Conservation (phyloP, 2,329 filamentous ascomycete species). For the Monilinia vaccinii-corymbosi region DNA sequence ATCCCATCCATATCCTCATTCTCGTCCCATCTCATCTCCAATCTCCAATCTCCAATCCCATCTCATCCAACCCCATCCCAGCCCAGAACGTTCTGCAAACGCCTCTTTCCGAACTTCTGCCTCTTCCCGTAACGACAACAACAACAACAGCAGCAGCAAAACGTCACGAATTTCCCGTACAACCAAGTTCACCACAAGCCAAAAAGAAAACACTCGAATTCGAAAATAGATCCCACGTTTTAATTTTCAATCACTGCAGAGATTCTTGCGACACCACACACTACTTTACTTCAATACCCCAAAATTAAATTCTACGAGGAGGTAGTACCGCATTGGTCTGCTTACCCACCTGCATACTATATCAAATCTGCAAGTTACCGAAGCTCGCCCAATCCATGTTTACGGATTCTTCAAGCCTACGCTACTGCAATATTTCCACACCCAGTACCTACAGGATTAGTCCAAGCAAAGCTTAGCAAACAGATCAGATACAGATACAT, state of each 20-base stretch:
- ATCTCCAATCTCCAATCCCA: too few relatives aligned
- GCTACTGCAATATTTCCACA: background rate
- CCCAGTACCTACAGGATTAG: background rate
- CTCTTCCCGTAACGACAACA: background rate
- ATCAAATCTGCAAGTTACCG: conserved; percentile 1
- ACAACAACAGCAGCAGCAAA: background rate
- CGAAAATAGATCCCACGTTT: conserved; percentile 3
- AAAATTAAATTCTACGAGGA: conserved; percentile 1
- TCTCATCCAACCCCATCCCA: background rate
- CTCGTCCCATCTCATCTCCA: too few relatives aligned
- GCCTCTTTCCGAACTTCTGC: background rate
- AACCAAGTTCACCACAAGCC: background rate
- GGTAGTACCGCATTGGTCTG: background rate
- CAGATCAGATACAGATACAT: background rate
- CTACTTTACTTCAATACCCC: background rate
- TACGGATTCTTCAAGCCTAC: background rate
- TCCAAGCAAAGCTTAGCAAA: background rate
- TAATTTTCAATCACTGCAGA: background rate
- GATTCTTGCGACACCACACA: too few relatives aligned
- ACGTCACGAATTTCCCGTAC: background rate
- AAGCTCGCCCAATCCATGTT: conserved; percentile 1
- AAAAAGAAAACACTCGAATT: background rate
- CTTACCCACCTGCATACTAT: conserved; percentile 2
- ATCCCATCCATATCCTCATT: too few relatives aligned
- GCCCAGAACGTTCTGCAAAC: background rate